A percentile compares a stretch with the other conserved stretches of the same genome.
These are phyloP conservation scores for Diaporthe citriasiana DNA, from an alignment of 2,329 filamentous ascomycete genomes.

Conservation along the genomic window DNA sequence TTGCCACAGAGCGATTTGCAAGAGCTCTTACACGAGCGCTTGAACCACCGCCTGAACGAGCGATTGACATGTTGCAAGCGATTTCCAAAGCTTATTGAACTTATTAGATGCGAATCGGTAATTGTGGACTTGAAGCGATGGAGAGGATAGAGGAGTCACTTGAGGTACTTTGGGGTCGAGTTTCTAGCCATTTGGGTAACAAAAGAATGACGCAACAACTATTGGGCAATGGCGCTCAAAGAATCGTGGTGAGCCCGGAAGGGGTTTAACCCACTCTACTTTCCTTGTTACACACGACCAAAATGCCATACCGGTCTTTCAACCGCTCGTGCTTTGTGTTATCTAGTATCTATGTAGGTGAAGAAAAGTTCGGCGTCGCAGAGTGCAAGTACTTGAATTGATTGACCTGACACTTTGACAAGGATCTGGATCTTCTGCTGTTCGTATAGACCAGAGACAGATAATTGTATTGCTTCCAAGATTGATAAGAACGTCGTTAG, in stretches of 20 bases:
- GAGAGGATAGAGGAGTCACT: not conserved
- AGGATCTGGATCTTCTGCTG: too few species aligned
- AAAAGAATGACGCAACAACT: not conserved
- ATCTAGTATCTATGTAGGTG: too few species aligned
- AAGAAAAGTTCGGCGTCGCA: too few species aligned
- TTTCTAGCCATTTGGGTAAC: not conserved
- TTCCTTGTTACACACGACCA: not conserved
- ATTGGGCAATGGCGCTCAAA: not conserved
- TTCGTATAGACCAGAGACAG: too few species aligned
- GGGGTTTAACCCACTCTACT: not conserved
- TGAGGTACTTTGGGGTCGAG: not conserved
- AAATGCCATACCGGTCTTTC: not conserved
- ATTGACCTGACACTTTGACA: too few species aligned
- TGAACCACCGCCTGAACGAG: not conserved
- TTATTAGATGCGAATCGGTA: not conserved
- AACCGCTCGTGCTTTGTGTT: not conserved
- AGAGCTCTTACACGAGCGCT: not conserved
- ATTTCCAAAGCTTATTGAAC: not conserved
- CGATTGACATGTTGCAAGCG: not conserved
- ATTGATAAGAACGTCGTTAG: too few species aligned
- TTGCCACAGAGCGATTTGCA: too few species aligned
- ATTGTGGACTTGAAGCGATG: not conserved
- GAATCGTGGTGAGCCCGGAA: not conserved
- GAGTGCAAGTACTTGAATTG: too few species aligned
- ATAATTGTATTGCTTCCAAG: slow-evolving; percentile 55